Evolutionary conservation across 2,329 filamentous ascomycete genomes (phyloP).

Genomic region (Hymenoscyphus repandus): DNA sequence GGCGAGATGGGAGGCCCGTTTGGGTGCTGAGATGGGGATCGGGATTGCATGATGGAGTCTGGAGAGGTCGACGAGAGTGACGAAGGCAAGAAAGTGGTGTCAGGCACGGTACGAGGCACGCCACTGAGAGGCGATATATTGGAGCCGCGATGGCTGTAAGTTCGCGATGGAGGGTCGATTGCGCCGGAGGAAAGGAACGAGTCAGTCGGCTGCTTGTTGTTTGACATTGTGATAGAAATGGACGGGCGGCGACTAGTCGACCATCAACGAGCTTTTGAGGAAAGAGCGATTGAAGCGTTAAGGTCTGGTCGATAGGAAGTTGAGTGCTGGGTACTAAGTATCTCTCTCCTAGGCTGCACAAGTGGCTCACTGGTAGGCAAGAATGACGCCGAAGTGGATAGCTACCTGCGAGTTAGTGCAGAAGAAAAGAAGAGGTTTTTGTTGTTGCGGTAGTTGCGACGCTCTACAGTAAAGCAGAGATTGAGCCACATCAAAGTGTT

Average conservation of each 20-base stretch:
- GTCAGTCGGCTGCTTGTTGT: slow-evolving; percentile 18
- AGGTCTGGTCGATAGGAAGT: background rate
- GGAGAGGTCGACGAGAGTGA: slow-evolving; percentile 8
- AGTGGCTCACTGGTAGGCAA: no score
- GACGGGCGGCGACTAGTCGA: background rate
- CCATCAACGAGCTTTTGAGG: slow-evolving; percentile 12
- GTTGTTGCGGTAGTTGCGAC: no score
- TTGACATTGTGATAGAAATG: slow-evolving; percentile 13
- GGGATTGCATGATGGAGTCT: slow-evolving; percentile 12
- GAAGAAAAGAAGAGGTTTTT: background rate
- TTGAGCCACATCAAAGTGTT: no score
- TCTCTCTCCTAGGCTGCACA: no score
- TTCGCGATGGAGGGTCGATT: slow-evolving; percentile 15
- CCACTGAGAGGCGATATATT: slow-evolving; percentile 10
- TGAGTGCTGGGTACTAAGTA: background rate
- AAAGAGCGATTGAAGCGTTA: background rate
- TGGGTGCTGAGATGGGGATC: slow-evolving; percentile 15
- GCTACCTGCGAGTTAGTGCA: no score
- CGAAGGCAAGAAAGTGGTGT: slow-evolving; percentile 14
- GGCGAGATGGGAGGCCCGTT: slow-evolving; percentile 24
- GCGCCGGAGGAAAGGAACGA: slow-evolving; percentile 28
- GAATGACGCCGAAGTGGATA: no score
- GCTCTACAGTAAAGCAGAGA: no score
- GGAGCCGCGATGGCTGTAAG: slow-evolving; percentile 2
- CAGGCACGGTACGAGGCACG: slow-evolving; percentile 20